Conservation (phyloP, 306 rosid species). For the Ziziphus jujuba region DNA sequence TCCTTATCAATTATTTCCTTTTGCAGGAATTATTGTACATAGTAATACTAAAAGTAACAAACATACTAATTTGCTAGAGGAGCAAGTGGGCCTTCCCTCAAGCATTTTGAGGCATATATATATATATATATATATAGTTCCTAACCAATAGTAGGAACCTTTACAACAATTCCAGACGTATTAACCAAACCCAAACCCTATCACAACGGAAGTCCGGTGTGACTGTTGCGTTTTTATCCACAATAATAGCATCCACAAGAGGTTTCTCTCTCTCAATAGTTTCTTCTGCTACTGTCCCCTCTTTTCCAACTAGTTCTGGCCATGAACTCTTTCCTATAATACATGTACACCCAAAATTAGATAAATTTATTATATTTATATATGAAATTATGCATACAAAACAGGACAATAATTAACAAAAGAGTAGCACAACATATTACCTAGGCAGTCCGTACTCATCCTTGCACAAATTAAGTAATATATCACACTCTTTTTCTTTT, state of each 20-base stretch:
- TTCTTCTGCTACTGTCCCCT: no score
- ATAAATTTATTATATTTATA: no score
- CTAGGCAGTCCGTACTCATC: constrained; percentile 14
- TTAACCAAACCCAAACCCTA: constrained; percentile 50
- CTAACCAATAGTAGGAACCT: constrained; percentile 25
- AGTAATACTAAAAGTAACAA: no score
- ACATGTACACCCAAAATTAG: background rate
- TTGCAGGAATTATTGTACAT: no score
- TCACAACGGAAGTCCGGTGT: constrained; percentile 26
- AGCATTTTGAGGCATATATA: no score
- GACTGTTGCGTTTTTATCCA: constrained; percentile 29
- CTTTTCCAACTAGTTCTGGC: no score
- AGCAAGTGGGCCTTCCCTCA: no score
- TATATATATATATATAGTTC: background rate
- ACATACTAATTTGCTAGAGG: no score
- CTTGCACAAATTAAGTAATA: background rate
- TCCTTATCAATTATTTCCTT: no score
- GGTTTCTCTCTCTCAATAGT: no score
- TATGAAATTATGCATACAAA: background rate
- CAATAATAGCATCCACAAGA: no score
- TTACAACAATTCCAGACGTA: constrained; percentile 23
- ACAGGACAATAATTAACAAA: background rate
- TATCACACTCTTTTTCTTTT: background rate
- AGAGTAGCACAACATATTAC: background rate
- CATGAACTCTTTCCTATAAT: no score